Evolutionary conservation across 148 eudicot species (phyloP), one percentile per base, ranked within the genome.

Genomic region (Silene uniflora): DNA sequence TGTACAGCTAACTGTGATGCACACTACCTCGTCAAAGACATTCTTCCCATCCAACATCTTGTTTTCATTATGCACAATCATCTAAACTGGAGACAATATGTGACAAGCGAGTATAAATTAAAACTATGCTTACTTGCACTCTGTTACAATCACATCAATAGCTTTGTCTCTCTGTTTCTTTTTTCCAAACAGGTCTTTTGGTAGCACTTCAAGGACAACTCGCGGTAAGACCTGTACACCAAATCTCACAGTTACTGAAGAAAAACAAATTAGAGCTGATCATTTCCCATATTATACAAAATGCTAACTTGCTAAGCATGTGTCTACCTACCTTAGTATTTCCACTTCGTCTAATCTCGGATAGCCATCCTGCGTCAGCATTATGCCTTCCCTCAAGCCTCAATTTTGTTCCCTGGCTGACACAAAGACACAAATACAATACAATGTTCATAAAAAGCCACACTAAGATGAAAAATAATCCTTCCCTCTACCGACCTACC

Each of bases 341-440:
- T 78, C 99, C 99, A 78, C 68, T 78, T 81, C 27, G 76, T 81
- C 95, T 86, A 76, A 96, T 82, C 75, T 91, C 97, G 58, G 88
- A 81, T 69, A 92, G 84, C 99, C 98, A 96, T 78, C 84, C 95
- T 59, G 12, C 79, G 80, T 92, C 99, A 77, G 92, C 99, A 81
- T 96, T 91, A 86, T 96, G 98, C 74, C 94, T 91, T 83, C 98
- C 98, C 81, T 89, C 97, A 73, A 96, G 80, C 62, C 85, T 77
- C 77, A 91, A 77, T 18, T 86, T 78, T 17, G 84, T 70, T 74
- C 89, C 91, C 84, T 91, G 86, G 82, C 99, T 96, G 88, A 70
- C 78, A 25, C 52, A 65, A 56, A 42, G 42, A 23, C 21, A 47
- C 27, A 62, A 23, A 23, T 62, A 44, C 56, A 44, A 19, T 21